A percentile compares a stretch with the other conserved stretches of the same genome.
Evolutionary conservation across 1,284 basidiomycete genomes (phyloP).

Genomic region (Cystobasidium sp.): DNA sequence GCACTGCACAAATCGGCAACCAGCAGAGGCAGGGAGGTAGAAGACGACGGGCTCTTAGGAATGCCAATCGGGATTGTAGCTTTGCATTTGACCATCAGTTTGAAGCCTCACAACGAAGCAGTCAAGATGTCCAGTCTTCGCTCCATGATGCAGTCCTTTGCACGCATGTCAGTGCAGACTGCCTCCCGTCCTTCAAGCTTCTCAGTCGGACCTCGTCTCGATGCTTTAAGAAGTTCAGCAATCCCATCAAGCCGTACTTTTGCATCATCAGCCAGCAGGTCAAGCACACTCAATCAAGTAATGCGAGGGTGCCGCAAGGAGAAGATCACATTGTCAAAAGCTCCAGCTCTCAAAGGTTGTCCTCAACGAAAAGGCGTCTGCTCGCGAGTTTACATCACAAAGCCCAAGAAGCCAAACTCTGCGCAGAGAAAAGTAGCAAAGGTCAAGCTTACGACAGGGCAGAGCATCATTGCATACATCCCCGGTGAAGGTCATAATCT

Average conservation of each 20-base stretch:
- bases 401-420: slow-evolving; percentile 98
- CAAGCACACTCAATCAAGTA: slow-evolving; percentile 53
- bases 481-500: slow-evolving; percentile 97
- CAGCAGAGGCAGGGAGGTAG: too few relatives aligned
- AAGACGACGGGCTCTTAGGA: too few relatives aligned
- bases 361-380: slow-evolving; percentile 91
- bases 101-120: not conserved
- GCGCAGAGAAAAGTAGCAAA: slow-evolving; percentile 96
- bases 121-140: slow-evolving; percentile 32
- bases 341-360: slow-evolving; percentile 70
- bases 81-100: not conserved
- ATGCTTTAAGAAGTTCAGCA: not conserved
- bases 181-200: not conserved
- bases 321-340: slow-evolving; percentile 65
- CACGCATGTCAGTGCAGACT: slow-evolving; percentile 38
- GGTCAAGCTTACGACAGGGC: slow-evolving; percentile 89
- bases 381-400: slow-evolving; percentile 70
- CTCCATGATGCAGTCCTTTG: slow-evolving; percentile 39
- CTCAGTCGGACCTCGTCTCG: not conserved
- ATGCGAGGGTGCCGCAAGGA: slow-evolving; percentile 59
- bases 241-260: slow-evolving; percentile 11
- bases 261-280: slow-evolving; percentile 38
- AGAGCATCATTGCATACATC: slow-evolving; percentile 90
- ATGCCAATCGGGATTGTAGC: too few relatives aligned
- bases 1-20: too few relatives aligned